These are phyloP conservation scores for Neonectria punicea DNA, from an alignment of 2,329 filamentous ascomycete genomes.

Conservation along the genomic window DNA sequence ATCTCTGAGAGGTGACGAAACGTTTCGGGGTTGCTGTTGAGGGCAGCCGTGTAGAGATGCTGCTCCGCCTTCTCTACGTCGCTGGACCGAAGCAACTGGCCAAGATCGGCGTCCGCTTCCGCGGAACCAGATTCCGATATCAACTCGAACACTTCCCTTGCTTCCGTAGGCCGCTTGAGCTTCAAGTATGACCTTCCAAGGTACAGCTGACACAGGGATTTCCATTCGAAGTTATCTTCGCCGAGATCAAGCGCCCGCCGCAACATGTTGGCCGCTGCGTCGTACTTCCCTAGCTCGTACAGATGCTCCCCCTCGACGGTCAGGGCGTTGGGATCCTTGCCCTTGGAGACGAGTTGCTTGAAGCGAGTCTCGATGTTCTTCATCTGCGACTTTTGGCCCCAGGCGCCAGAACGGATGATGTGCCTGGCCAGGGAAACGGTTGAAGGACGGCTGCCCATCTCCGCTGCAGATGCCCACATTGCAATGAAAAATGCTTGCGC, in stretches of 20 bases:
- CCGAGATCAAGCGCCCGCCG: slow-evolving; percentile 39
- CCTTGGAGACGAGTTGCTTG: slow-evolving; percentile 43
- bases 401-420: slow-evolving; percentile 34
- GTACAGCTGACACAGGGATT: slow-evolving; percentile 38
- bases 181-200: slow-evolving; percentile 41
- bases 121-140: slow-evolving; percentile 34
- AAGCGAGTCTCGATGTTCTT: slow-evolving; percentile 43
- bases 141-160: slow-evolving; percentile 35
- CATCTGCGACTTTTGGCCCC: slow-evolving; percentile 32
- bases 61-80: slow-evolving; percentile 39
- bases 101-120: slow-evolving; percentile 45
- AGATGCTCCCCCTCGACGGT: slow-evolving; percentile 47
- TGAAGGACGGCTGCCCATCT: slow-evolving; percentile 43
- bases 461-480: slow-evolving; percentile 48
- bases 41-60: slow-evolving; percentile 42
- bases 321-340: slow-evolving; percentile 50
- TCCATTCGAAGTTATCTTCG: slow-evolving; percentile 42
- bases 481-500: slow-evolving; percentile 32
- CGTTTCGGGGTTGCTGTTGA: slow-evolving; percentile 38
- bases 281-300: slow-evolving; percentile 37
- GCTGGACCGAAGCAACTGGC: slow-evolving; percentile 34
- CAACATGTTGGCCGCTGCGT: slow-evolving; percentile 35
- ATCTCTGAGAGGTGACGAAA: slow-evolving; percentile 46
- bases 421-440: slow-evolving; percentile 44
- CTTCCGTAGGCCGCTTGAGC: slow-evolving; percentile 38